phyloP scores from a whole-genome alignment of 495 filamentous ascomycete species.

The Podospora conica region DNA sequence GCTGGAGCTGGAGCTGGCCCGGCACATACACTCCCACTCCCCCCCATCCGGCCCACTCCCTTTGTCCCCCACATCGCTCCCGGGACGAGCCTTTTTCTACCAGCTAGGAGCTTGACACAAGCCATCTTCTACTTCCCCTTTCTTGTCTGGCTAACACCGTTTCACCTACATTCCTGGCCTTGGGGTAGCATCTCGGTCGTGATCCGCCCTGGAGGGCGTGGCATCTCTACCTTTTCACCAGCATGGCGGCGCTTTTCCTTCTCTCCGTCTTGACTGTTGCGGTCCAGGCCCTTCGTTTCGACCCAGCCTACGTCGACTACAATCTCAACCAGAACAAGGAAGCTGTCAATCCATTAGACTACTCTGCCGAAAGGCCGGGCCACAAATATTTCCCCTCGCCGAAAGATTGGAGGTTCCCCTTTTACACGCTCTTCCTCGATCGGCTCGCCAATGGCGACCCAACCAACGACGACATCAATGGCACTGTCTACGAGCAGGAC shows the following conservation, averaged over 20 bases:
- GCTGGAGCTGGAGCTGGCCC: slow-evolving; percentile 1
- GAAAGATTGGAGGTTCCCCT: slow-evolving; percentile 60
- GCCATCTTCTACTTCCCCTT: neutral
- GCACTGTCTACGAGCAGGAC: slow-evolving; percentile 62
- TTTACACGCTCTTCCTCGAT: slow-evolving; percentile 64
- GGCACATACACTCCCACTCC: neutral
- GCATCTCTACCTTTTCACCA: neutral
- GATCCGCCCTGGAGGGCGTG: neutral
- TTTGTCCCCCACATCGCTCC: neutral
- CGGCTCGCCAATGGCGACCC: slow-evolving; percentile 66
- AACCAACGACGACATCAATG: slow-evolving; percentile 62
- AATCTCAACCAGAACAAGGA: slow-evolving; percentile 59
- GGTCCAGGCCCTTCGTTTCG: slow-evolving; percentile 45
- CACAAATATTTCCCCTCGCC: slow-evolving; percentile 56
- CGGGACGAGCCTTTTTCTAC: neutral
- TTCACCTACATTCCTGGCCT: neutral
- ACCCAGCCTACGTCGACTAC: slow-evolving; percentile 45
- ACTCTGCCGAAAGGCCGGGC: slow-evolving; percentile 53
- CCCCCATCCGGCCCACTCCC: neutral
- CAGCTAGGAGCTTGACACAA: neutral
- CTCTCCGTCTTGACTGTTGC: slow-evolving; percentile 6
- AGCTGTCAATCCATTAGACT: slow-evolving; percentile 52
- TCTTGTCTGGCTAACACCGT: neutral
- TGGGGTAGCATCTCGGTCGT: slow-evolving; percentile 8
- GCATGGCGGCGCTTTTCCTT: slow-evolving; percentile 15